These are phyloP conservation scores for Tulasnella sp. DNA, from an alignment of 768 basidiomycete species.

Conservation along the genomic window DNA sequence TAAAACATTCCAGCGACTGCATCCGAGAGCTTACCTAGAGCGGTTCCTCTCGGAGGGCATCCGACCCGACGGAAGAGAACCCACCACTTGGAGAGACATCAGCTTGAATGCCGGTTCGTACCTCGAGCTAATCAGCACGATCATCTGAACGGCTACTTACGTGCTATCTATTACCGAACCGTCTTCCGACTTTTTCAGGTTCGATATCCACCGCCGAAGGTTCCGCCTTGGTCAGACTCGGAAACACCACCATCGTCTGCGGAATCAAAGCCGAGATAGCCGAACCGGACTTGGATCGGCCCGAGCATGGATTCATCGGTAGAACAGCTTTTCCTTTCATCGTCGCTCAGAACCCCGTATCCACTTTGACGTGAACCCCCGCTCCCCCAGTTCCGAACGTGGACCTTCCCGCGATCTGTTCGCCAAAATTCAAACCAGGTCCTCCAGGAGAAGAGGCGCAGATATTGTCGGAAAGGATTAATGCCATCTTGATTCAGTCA, in stretches of 20 bases:
- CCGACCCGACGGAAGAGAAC: constrained; percentile 81
- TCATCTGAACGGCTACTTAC: background rate
- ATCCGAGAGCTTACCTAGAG: constrained; percentile 86
- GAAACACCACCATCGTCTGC: constrained; percentile 93
- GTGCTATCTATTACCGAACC: constrained; percentile 2
- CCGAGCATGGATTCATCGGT: constrained; percentile 84
- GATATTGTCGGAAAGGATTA: constrained; percentile 79
- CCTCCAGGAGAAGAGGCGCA: constrained; percentile 96
- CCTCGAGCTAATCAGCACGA: background rate
- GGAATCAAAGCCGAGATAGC: constrained; percentile 96
- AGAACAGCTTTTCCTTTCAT: constrained; percentile 19
- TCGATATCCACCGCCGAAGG: constrained; percentile 94
- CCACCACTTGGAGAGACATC: constrained; percentile 71
- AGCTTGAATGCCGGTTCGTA: constrained; percentile 76
- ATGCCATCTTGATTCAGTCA: constrained; percentile 67
- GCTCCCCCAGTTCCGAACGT: constrained; percentile 91
- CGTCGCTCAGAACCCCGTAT: background rate
- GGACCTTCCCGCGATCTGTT: constrained; percentile 91
- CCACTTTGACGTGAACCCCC: background rate
- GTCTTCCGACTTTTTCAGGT: constrained; percentile 51
- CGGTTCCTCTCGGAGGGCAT: constrained; percentile 77
- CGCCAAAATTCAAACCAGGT: constrained; percentile 91
- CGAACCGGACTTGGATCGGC: constrained; percentile 79
- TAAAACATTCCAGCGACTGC: constrained; percentile 78
- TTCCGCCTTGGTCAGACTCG: constrained; percentile 86